Evolutionary conservation across 768 basidiomycete genomes (phyloP).

Genomic region (Paxillus involutus): DNA sequence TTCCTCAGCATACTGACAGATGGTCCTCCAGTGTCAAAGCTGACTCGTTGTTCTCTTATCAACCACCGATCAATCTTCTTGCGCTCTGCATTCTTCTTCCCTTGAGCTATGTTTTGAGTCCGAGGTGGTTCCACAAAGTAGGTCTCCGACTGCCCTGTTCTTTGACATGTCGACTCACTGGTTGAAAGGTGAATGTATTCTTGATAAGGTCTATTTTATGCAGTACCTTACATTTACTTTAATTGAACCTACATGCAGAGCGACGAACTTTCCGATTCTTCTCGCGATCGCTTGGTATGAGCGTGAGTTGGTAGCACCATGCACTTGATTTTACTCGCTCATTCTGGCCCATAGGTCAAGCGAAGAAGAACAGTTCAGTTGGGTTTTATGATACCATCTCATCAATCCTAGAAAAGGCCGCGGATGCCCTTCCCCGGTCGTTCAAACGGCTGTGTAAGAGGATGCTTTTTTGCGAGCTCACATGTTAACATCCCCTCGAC

Average conservation of each 20-base stretch:
- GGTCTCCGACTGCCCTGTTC: conserved; percentile 6
- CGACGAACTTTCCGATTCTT: conserved; percentile 84
- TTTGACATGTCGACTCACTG: conserved; percentile 14
- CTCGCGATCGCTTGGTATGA: conserved; percentile 83
- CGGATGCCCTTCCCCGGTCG: conserved; percentile 74
- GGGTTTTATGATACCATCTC: conserved; percentile 74
- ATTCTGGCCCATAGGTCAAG: conserved; percentile 41
- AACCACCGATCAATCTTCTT: conserved; percentile 88
- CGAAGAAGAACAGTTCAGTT: conserved; percentile 61
- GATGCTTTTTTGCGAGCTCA: neutral
- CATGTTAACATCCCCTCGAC: neutral
- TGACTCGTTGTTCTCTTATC: conserved; percentile 91
- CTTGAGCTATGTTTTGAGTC: conserved; percentile 78
- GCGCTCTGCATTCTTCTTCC: conserved; percentile 89
- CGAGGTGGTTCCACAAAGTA: conserved; percentile 98
- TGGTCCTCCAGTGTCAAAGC: conserved; percentile 65
- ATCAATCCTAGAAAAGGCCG: conserved; percentile 63
- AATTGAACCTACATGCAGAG: conserved; percentile 34
- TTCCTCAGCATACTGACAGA: conserved; percentile 12
- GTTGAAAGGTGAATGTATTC: conserved; percentile 74
- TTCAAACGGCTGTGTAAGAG: conserved; percentile 72
- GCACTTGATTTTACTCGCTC: neutral
- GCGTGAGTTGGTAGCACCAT: conserved; percentile 35
- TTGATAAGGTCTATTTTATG: conserved; percentile 62
- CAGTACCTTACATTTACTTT: neutral